Base-by-base conservation (phyloP, 176 grass and related monocot genomes). In the Puya raimondii region DNA sequence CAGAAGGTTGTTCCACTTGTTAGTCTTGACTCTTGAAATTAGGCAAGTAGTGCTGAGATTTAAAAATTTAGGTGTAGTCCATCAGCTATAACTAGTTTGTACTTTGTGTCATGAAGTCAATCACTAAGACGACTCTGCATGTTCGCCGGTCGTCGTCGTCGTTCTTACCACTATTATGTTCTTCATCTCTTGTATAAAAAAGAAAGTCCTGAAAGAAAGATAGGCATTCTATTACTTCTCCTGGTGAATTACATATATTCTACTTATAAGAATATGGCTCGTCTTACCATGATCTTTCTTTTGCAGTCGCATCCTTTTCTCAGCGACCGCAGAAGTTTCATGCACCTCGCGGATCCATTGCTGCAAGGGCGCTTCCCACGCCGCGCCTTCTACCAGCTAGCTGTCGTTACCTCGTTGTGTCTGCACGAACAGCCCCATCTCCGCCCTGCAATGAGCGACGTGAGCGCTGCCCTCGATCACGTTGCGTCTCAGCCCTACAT, bases 381-480 rank as follows among this genome's bases (percentile, higher is more conserved):
- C 4, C 71, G 81, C 9, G 67, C 81, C 51, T 57, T 91, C 12
- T 84, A 79, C 81, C 81, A 87, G 65, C 63, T 87, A 3, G 66
- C 42, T 12, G 74, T 81, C 7, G 56, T 91, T n/a, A 81, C 79
- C 3, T 69, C 75, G 1, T 71, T 87, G 29, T 91, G 84, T 70
- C 78, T 91, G 3, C 78, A 77, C 4, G 75, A 91, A 53, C 70
- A 87, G 73, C 84, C 88, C 20, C 74, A 84, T 48, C 66, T 81
- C 33, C 67, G 84, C 8, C 81, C 88, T 14, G 73, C 74, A 53
- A 91, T 87, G 88, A 66, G 11, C 1, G 83, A 87, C 10, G 80
- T 82, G n/a, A 78, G 74, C 10, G 57, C 51, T 16, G 81, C 88
- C 20, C 64, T 87, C 23, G 81, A 84, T 22, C 81, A 91, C 67